Evolutionary conservation across 2,329 filamentous ascomycete genomes (phyloP).

Genomic region (Fusarium pseudoanthophilum): DNA sequence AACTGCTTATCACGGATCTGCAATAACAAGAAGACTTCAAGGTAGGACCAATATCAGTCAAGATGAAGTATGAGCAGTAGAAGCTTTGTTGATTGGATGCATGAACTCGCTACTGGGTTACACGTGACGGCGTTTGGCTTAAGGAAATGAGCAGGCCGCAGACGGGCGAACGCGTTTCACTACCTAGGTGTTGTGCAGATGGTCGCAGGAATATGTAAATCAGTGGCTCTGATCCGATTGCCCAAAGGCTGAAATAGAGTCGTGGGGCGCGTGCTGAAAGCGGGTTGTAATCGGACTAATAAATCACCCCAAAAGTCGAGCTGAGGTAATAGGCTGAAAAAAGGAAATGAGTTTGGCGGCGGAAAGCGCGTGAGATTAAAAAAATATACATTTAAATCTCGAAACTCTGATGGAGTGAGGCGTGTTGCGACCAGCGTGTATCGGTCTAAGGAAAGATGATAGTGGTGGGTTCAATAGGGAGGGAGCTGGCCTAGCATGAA

Average conservation of each 20-base stretch:
- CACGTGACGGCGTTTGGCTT: slow-evolving; percentile 12
- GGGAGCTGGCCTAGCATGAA: slow-evolving; percentile 1
- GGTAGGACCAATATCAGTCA: neutral
- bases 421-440: slow-evolving; percentile 24
- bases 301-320: slow-evolving; percentile 21
- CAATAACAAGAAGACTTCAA: neutral
- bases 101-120: slow-evolving; percentile 5
- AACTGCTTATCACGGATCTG: neutral
- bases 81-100: slow-evolving; percentile 11
- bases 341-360: slow-evolving; percentile 24
- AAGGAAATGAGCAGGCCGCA: neutral
- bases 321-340: slow-evolving; percentile 22
- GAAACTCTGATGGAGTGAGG: neutral
- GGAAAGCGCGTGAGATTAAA: slow-evolving; percentile 20
- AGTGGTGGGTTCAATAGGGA: slow-evolving; percentile 4
- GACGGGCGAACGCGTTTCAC: slow-evolving; percentile 12
- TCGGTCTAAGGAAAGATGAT: slow-evolving; percentile 8
- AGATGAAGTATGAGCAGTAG: neutral
- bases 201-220: slow-evolving; percentile 28
- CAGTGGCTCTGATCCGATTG: slow-evolving; percentile 35
- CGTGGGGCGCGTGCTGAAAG: slow-evolving; percentile 36
- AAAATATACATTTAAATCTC: slow-evolving; percentile 1
- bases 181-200: slow-evolving; percentile 22
- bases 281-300: slow-evolving; percentile 29
- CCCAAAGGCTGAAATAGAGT: slow-evolving; percentile 38